These are phyloP conservation scores for Paecilomyces dactylethromorphus DNA, from an alignment of 2,329 filamentous ascomycete species.

Conservation along the genomic window DNA sequence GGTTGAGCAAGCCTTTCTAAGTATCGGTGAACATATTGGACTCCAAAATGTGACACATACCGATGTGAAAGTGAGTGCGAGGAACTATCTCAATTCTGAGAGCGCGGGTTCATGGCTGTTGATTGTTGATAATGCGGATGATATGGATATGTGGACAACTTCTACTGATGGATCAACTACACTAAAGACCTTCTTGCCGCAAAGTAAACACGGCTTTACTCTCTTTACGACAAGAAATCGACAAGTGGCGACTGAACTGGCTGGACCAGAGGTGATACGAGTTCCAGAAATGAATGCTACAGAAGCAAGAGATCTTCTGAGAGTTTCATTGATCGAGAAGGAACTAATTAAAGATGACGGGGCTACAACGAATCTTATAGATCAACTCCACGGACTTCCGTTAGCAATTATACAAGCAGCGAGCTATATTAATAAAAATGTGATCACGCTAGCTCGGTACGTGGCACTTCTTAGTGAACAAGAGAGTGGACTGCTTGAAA, in stretches of 20 bases:
- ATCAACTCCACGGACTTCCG: neutral
- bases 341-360: neutral
- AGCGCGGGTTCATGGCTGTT: constrained; percentile 14
- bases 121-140: constrained; percentile 19
- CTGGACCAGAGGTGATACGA: constrained; percentile 8
- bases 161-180: constrained; percentile 1
- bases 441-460: neutral
- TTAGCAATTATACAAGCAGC: constrained; percentile 12
- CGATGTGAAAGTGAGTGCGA: neutral
- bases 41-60: constrained; percentile 1
- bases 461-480: constrained; percentile 7
- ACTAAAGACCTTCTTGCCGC: constrained; percentile 6
- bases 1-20: constrained; percentile 9
- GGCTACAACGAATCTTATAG: no score
- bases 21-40: constrained; percentile 1
- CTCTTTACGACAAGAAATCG: constrained; percentile 21
- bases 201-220: constrained; percentile 14
- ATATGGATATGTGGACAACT: constrained; percentile 9
- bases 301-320: constrained; percentile 4
- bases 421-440: constrained; percentile 8
- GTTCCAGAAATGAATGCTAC: constrained; percentile 9
- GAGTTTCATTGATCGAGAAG: neutral
- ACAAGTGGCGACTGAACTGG: constrained; percentile 11
- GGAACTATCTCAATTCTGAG: constrained; percentile 7
- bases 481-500: constrained; percentile 2